A percentile compares a stretch with the other conserved stretches of the same genome.
Evolutionary conservation across 306 rosid species (phyloP).

Genomic region (Sicyos edulis): DNA sequence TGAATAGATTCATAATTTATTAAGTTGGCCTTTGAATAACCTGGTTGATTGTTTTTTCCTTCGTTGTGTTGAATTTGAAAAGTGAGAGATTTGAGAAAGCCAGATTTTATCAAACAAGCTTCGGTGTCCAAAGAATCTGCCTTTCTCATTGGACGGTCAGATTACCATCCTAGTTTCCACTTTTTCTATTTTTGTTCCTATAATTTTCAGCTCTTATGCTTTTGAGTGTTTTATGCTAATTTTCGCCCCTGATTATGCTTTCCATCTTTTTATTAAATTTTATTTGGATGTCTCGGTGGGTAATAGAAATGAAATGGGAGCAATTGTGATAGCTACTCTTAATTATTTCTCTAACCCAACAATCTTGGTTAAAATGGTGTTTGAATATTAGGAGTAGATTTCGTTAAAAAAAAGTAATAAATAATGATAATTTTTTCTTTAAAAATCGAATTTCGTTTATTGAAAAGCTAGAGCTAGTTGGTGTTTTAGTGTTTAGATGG

Average conservation of each 20-base stretch:
- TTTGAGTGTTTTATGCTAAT: not conserved
- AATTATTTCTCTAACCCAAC: not conserved
- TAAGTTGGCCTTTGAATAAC: too few relatives aligned
- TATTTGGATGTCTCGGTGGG: not conserved
- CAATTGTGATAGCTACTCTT: not conserved
- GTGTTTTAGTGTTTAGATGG: too few relatives aligned
- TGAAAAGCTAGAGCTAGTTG: too few relatives aligned
- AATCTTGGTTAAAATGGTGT: not conserved
- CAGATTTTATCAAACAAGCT: constrained; percentile 3
- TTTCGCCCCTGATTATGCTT: not conserved
- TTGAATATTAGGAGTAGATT: not conserved
- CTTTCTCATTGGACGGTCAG: too few relatives aligned
- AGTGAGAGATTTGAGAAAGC: not conserved
- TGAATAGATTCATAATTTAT: not conserved
- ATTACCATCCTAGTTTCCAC: not conserved
- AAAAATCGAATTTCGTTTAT: too few relatives aligned
- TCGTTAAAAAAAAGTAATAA: too few relatives aligned
- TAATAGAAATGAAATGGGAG: not conserved
- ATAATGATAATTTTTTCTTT: not conserved
- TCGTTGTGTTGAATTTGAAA: not conserved
- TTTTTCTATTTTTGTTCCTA: not conserved
- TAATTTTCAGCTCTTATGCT: not conserved
- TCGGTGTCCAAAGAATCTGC: not conserved
- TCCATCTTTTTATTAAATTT: not conserved
- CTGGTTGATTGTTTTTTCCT: not conserved